Base-by-base conservation (phyloP, 441 rosid species). In the Theobroma grandiflorum region DNA sequence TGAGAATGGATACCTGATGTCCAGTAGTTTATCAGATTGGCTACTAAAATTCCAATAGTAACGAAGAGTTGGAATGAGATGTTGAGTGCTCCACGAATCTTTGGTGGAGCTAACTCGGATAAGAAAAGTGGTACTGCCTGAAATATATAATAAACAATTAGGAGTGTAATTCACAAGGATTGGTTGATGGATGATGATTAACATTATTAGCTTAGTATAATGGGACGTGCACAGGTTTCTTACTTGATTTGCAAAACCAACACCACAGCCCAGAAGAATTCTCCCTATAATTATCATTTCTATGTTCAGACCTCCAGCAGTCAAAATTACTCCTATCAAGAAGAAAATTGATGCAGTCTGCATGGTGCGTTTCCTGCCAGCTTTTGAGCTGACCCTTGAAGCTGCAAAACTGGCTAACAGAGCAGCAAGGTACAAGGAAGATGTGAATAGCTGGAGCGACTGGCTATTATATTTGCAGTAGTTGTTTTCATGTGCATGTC, bases 111-210 rank as follows among this genome's bases (percentile, higher is more conserved):
- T 58, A 91, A 74, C 86, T 91, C 95, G 9, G 93, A 91, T 43
- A 92, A 85, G 84, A 89, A 92, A 18, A 92, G 82, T 0, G 94
- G 96, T 2, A 90, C 95, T 0, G 97, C 92, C 93, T 92, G 83
- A 57, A 80, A 66, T 14, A 55, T 26, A 10, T 55, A 9, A 22
- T 15, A 12, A 37, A 43, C 22, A 20, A 37, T 15, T 8, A 61
- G 1, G 15, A 15, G 18, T 63, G 1, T 37, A 14, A 65, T 65
- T 18, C 43, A n/a, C 3, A 55, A 14, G 64, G 64, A 11, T 59
- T 10, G 2, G 7, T 55, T 55, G 3, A 49, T 49, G 53, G 18
- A 49, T 49, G 53, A 49, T 49, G 3, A 4, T 8, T 4, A 57
- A 57, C 31, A 57, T 57, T 57, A 8, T n/a, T 55, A 20, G 61